These are phyloP conservation scores for Rheum nobile DNA, from an alignment of 148 eudicot species.

Conservation along the genomic window DNA sequence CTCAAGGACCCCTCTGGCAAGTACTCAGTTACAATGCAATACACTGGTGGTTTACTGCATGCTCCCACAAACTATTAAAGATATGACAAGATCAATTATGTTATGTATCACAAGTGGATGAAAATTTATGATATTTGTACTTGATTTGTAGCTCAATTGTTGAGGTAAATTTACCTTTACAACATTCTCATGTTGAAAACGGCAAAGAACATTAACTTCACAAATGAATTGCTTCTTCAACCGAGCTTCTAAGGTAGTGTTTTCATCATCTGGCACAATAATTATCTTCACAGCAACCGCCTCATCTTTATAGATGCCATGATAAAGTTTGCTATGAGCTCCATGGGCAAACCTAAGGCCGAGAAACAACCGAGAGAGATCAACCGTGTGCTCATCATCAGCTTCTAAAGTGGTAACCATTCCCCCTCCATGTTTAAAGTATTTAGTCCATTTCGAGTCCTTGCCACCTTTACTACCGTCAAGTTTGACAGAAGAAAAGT, in stretches of 20 bases:
- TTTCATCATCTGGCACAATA: constrained; percentile 45
- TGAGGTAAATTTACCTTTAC: constrained; percentile 43
- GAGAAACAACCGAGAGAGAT: constrained; percentile 47
- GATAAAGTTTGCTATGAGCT: constrained; percentile 56
- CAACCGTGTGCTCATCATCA: constrained; percentile 33
- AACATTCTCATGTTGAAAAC: constrained; percentile 69
- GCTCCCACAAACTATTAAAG: constrained; percentile 69
- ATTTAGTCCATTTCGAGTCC: constrained; percentile 39
- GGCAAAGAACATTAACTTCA: constrained; percentile 69
- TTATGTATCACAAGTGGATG: neutral
- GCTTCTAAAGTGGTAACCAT: constrained; percentile 34
- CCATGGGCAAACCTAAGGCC: constrained; percentile 65
- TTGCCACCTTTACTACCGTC: constrained; percentile 32
- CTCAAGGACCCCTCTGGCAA: constrained; percentile 79
- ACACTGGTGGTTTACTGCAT: constrained; percentile 70
- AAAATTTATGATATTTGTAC: neutral
- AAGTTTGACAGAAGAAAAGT: constrained; percentile 33
- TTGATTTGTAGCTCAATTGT: too few relatives aligned
- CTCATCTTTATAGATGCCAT: constrained; percentile 52
- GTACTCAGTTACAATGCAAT: constrained; percentile 65
- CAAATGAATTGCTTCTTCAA: constrained; percentile 69
- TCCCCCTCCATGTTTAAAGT: constrained; percentile 41
- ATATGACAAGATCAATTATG: neutral
- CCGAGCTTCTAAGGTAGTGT: constrained; percentile 32
- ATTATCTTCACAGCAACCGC: constrained; percentile 64